A percentile compares a stretch with the other conserved stretches of the same genome.
These are phyloP conservation scores for Filosporella fistucella DNA, from an alignment of 495 filamentous ascomycete genomes.

Conservation along the genomic window DNA sequence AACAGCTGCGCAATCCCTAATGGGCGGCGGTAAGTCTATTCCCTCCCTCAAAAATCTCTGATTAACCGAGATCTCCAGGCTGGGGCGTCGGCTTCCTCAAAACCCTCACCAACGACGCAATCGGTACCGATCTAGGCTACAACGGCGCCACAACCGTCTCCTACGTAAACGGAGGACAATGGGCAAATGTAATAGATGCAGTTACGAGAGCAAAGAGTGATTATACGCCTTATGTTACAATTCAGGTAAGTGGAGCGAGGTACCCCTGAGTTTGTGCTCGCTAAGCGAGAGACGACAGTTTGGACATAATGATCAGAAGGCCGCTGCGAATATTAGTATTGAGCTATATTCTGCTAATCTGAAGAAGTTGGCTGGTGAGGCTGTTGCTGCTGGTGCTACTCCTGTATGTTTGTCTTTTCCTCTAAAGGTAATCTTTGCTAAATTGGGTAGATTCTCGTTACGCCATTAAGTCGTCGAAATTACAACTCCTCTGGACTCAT, in stretches of 20 bases:
- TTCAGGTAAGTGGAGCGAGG: conserved; percentile 33
- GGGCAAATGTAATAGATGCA: conserved; percentile 35
- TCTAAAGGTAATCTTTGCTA: background rate
- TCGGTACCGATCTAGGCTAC: conserved; percentile 41
- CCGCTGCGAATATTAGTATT: conserved; percentile 30
- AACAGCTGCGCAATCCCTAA: conserved; percentile 30
- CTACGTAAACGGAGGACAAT: conserved; percentile 39
- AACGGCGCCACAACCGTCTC: conserved; percentile 48
- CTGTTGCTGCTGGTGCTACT: conserved; percentile 31
- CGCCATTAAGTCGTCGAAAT: conserved; percentile 34
- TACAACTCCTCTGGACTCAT: conserved; percentile 29
- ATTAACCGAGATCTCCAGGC: conserved; percentile 17
- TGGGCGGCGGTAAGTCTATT: background rate
- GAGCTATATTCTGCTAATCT: conserved; percentile 33
- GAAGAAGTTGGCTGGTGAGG: conserved; percentile 32
- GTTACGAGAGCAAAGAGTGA: conserved; percentile 22
- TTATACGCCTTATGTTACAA: conserved; percentile 40
- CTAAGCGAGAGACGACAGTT: conserved; percentile 40
- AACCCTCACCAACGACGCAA: conserved; percentile 32
- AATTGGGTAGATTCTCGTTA: conserved; percentile 25
- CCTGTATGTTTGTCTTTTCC: conserved; percentile 18
- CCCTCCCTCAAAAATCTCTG: background rate
- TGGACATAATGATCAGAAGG: conserved; percentile 53
- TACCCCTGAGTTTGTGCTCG: too few species aligned
- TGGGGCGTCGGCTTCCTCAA: conserved; percentile 50